phyloP scores from a whole-genome alignment of 306 rosid species.

The Prunus mira region DNA sequence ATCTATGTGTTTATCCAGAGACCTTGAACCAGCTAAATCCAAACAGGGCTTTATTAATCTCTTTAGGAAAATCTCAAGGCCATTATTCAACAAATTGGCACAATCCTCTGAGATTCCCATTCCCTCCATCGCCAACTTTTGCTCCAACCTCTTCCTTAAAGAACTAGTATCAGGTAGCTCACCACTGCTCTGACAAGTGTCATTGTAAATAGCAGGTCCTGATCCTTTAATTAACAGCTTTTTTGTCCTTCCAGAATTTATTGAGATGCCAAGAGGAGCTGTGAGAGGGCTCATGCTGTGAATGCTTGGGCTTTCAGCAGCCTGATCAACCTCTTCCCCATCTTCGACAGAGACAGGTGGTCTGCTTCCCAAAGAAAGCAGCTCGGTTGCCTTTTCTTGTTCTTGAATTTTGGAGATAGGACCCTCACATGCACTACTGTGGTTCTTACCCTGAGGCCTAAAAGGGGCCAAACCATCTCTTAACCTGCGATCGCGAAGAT shows the following conservation, averaged over 20 bases:
- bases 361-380: slow-evolving; percentile 40
- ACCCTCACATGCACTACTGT: slow-evolving; percentile 27
- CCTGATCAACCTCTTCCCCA: slow-evolving; percentile 61
- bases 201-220: slow-evolving; percentile 8
- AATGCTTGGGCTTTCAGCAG: slow-evolving; percentile 30
- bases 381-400: slow-evolving; percentile 36
- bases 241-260: slow-evolving; percentile 24
- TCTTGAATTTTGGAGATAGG: slow-evolving; percentile 32
- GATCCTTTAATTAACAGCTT: slow-evolving; percentile 21
- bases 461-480: slow-evolving; percentile 49
- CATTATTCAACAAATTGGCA: slow-evolving; percentile 41
- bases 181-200: slow-evolving; percentile 44
- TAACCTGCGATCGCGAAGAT: slow-evolving; percentile 48
- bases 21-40: slow-evolving; percentile 46
- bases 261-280: slow-evolving; percentile 66
- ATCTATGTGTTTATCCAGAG: slow-evolving; percentile 19
- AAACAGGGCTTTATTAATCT: slow-evolving; percentile 66
- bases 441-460: slow-evolving; percentile 48
- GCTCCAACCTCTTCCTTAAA: slow-evolving; percentile 48
- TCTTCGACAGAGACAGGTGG: slow-evolving; percentile 50
- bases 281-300: slow-evolving; percentile 38
- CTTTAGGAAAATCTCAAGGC: slow-evolving; percentile 66
- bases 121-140: slow-evolving; percentile 53
- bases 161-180: slow-evolving; percentile 52
- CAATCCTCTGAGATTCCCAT: slow-evolving; percentile 46